Percentiles rank a stretch among this genome's conserved stretches.
phyloP scores from a whole-genome alignment of 176 grass and related monocot genomes.

The Juncus effusus region DNA sequence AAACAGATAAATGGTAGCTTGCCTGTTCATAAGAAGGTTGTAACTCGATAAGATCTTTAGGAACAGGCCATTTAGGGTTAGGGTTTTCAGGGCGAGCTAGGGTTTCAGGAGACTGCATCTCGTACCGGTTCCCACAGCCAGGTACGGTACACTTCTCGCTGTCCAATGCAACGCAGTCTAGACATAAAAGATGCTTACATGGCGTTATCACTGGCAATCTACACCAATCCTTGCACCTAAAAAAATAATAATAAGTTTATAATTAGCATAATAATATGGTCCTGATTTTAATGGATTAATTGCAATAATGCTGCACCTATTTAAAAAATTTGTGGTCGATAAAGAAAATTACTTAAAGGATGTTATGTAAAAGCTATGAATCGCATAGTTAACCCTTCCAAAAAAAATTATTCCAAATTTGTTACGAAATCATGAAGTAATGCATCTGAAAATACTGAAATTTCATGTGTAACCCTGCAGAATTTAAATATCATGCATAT shows the following conservation, averaged over 20 bases:
- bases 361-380: too few relatives aligned
- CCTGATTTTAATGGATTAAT: neutral
- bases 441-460: too few relatives aligned
- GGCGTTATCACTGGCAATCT: constrained; percentile 91
- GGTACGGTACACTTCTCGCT: constrained; percentile 81
- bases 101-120: constrained; percentile 94
- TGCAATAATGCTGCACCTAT: too few relatives aligned
- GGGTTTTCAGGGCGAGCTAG: constrained; percentile 81
- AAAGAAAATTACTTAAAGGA: too few relatives aligned
- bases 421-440: too few relatives aligned
- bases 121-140: constrained; percentile 65
- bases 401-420: too few relatives aligned
- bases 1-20: constrained; percentile 10
- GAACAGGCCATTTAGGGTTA: constrained; percentile 97
- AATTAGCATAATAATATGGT: neutral
- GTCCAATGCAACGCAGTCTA: constrained; percentile 88
- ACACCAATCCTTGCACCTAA: constrained; percentile 81
- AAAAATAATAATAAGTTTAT: constrained; percentile 21
- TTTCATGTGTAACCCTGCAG: too few relatives aligned
- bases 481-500: too few relatives aligned
- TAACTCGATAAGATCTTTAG: constrained; percentile 98
- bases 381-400: too few relatives aligned
- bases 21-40: constrained; percentile 98
- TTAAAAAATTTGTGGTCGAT: too few relatives aligned
- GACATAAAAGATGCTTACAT: constrained; percentile 81